These are phyloP conservation scores for Aspergillus unguis DNA, from an alignment of 2,329 filamentous ascomycete species.

Conservation along the genomic window DNA sequence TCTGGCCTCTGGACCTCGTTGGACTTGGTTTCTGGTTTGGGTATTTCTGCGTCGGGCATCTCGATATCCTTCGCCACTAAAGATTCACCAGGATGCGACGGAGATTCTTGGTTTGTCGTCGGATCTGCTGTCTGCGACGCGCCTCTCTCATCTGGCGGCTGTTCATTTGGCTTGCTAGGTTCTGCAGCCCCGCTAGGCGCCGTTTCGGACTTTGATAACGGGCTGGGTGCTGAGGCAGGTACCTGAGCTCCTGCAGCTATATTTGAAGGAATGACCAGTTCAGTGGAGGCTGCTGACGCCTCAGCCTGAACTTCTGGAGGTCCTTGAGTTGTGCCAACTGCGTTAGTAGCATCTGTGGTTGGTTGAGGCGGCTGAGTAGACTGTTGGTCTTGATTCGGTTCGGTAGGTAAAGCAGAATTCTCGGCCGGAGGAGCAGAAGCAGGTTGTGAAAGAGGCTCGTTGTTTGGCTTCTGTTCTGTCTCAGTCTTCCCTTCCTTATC, in stretches of 20 bases:
- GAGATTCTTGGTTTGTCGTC: neutral
- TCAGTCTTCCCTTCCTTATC: constrained; percentile 28
- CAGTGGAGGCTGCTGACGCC: neutral
- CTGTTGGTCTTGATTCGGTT: constrained; percentile 11
- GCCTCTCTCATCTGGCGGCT: neutral
- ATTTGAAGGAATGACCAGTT: neutral
- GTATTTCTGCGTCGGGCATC: constrained; percentile 1
- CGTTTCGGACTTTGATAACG: neutral
- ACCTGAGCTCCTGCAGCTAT: neutral
- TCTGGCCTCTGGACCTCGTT: constrained; percentile 6
- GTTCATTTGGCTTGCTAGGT: neutral
- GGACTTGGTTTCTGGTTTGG: neutral
- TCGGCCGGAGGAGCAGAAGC: constrained; percentile 4
- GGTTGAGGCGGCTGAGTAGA: neutral
- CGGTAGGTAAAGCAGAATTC: constrained; percentile 9
- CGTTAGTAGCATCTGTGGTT: neutral
- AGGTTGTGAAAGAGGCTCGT: constrained; percentile 1
- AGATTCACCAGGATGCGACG: neutral
- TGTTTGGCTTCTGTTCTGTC: constrained; percentile 20
- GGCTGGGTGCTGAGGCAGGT: neutral
- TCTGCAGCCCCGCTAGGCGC: neutral
- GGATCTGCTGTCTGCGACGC: neutral
- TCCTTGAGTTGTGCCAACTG: neutral
- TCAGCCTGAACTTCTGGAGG: neutral
- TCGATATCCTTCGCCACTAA: constrained; percentile 8